Base-by-base conservation (phyloP, 495 filamentous ascomycete species). In the Aspergillus hancockii region DNA sequence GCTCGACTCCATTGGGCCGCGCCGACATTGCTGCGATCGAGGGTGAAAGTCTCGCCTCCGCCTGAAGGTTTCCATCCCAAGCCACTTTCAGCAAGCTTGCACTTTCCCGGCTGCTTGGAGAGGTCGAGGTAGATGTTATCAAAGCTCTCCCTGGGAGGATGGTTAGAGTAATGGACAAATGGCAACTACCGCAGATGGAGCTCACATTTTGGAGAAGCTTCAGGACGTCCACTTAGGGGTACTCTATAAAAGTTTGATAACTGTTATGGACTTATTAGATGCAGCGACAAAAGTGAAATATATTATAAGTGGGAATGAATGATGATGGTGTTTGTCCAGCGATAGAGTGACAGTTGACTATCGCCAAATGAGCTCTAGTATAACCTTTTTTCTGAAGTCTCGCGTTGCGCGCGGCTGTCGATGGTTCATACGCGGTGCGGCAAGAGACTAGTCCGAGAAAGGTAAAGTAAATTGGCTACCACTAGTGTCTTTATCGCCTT, bases 71-170 rank as follows among this genome's bases (percentile, higher is more conserved):
- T 94, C 95, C 95, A 99, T 49, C 93, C 95, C 62, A 96, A 79
- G 49, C 95, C 95, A 53, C 84, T 90, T 60, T 97, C 93, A 43
- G 91, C 92, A 63, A 99, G 90, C 66, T 93, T 87, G 78, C 91
- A 96, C 80, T 90, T 93, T 60, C 95, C 95, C 14, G 85, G 80
- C 66, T 91, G 87, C 69, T 90, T 91, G 49, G 92, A 97, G 28
- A 99, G 81, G 72, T 99, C 93, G 58, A 99, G 84, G 73, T 94
- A 90, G 77, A 97, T 96, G 69, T 90, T 90, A 67, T 98, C 92
- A 69, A 99, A 99, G 70, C 85, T 91, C 84, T 98, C 94, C 86
- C 84, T 89, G 49, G 16, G 28, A 58, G 16, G 52, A 53, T 47
- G 18, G 57, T 78, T 54, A 78, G 74, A 49, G 25, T 40, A 38